These are phyloP conservation scores for Fraxinus greggii DNA, from an alignment of 305 asterid genomes.

Conservation along the genomic window DNA sequence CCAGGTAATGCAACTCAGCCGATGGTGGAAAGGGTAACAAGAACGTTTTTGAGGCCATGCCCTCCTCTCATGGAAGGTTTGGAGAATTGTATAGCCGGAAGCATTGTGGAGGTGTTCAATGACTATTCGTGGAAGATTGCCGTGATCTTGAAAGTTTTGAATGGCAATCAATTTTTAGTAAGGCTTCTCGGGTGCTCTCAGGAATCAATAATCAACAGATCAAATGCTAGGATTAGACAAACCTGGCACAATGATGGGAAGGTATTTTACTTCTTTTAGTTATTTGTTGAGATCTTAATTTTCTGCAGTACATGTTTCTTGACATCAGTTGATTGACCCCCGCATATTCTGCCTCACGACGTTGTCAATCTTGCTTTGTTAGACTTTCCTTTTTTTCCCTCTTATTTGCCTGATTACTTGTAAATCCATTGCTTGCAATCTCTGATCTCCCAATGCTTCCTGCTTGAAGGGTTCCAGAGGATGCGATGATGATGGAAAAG, in stretches of 20 bases:
- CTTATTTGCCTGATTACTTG: neutral
- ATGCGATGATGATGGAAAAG: conserved; percentile 36
- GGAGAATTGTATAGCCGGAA: conserved; percentile 44
- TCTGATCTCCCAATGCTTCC: conserved; percentile 29
- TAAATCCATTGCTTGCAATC: conserved; percentile 14
- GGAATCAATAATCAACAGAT: conserved; percentile 36
- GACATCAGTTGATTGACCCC: neutral
- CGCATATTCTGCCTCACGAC: neutral
- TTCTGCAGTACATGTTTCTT: neutral
- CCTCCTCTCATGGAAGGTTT: conserved; percentile 40
- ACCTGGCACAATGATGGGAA: conserved; percentile 48
- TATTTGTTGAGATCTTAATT: neutral
- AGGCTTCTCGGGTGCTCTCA: conserved; percentile 48
- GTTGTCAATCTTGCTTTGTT: neutral
- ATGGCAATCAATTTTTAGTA: conserved; percentile 36
- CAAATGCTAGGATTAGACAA: conserved; percentile 50
- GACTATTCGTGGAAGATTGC: conserved; percentile 52
- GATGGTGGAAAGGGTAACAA: conserved; percentile 46
- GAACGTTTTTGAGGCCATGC: conserved; percentile 53
- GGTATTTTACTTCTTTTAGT: conserved; percentile 34
- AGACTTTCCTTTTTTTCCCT: conserved; percentile 2
- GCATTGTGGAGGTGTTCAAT: conserved; percentile 55
- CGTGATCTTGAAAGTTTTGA: conserved; percentile 33
- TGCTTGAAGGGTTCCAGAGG: conserved; percentile 47
- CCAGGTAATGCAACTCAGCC: conserved; percentile 26